Evolutionary conservation across 1,139 yeast species (phyloP).

Genomic region (Casaregolazyma suthepensis): DNA sequence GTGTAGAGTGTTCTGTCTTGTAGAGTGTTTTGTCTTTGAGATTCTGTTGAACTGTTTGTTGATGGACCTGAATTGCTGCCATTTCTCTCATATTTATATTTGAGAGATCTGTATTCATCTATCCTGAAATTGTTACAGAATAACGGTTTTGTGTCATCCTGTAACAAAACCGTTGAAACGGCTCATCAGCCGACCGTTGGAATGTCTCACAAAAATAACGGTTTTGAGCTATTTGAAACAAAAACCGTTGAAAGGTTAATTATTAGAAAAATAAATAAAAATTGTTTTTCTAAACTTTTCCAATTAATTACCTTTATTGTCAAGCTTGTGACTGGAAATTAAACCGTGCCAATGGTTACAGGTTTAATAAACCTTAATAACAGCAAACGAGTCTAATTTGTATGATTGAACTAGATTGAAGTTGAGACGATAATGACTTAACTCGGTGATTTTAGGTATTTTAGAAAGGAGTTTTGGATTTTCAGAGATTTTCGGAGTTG

Average conservation of each 20-base stretch:
- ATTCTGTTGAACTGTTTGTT: not conserved
- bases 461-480: not conserved
- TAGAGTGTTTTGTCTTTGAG: no score
- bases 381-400: not conserved
- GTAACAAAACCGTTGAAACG: not conserved
- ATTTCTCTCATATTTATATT: not conserved
- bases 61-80: not conserved
- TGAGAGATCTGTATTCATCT: not conserved
- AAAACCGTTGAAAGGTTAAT: not conserved
- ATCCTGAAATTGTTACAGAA: not conserved
- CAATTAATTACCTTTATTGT: not conserved
- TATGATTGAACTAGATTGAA: no score
- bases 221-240: not conserved
- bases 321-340: not conserved
- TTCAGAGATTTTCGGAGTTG: not conserved
- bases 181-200: not conserved
- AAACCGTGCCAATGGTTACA: not conserved
- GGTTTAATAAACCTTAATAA: not conserved
- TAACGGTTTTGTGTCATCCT: not conserved
- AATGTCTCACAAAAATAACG: not conserved
- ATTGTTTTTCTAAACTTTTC: no score
- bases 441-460: no score
- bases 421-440: no score
- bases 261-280: no score
- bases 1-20: not conserved